phyloP scores from a whole-genome alignment of 78 protist genomes.

The Dictyostelium intermedium region DNA sequence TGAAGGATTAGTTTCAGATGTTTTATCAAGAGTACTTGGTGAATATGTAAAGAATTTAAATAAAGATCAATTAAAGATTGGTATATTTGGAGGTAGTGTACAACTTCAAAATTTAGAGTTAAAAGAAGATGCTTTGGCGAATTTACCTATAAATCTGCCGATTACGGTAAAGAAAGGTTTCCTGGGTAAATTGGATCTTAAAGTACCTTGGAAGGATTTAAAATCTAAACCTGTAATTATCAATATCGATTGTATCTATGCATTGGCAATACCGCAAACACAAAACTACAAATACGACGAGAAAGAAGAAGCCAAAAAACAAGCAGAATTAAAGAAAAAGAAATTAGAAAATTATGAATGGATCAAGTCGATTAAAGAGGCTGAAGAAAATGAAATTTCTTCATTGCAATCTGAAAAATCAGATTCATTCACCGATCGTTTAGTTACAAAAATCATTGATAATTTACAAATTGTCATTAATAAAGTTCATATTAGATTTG shows the following conservation, averaged over 20 bases:
- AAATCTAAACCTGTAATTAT: conserved; percentile 84
- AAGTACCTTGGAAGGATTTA: conserved; percentile 87
- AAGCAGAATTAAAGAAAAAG: conserved; percentile 28
- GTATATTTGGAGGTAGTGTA: conserved; percentile 80
- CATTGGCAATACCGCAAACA: conserved; percentile 67
- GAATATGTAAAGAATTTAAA: conserved; percentile 81
- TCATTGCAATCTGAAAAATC: neutral
- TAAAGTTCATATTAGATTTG: conserved; percentile 78
- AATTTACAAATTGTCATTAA: conserved; percentile 73
- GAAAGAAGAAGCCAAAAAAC: conserved; percentile 42
- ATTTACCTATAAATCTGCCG: conserved; percentile 78
- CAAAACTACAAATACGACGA: conserved; percentile 63
- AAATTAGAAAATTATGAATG: conserved; percentile 70
- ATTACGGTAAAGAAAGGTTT: conserved; percentile 71
- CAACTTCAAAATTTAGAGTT: conserved; percentile 61
- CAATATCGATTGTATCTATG: conserved; percentile 46
- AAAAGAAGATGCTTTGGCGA: conserved; percentile 71
- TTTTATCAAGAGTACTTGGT: conserved; percentile 77
- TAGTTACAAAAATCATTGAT: conserved; percentile 80
- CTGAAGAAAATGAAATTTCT: conserved; percentile 26
- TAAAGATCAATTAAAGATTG: conserved; percentile 81
- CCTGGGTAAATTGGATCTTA: conserved; percentile 70
- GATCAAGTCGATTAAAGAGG: conserved; percentile 57
- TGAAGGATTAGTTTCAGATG: conserved; percentile 82
- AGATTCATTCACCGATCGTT: conserved; percentile 29